Evolutionary conservation across 2,329 filamentous ascomycete species (phyloP).

Genomic region (Leptographium lundbergii): DNA sequence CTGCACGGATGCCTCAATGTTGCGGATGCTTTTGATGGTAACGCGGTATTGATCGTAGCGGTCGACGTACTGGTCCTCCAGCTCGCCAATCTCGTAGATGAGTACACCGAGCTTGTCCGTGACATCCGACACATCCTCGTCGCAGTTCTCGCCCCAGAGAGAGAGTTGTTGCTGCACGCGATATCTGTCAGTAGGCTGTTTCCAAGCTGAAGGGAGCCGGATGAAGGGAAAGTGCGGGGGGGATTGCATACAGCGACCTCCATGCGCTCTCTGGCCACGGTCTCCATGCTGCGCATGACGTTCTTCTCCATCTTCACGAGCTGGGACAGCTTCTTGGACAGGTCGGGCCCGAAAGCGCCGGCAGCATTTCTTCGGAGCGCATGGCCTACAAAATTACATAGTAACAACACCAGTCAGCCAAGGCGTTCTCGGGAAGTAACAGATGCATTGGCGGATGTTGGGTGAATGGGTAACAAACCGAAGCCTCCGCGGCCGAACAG

Average conservation of each 20-base stretch:
- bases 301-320: constrained; percentile 99
- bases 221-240: neutral
- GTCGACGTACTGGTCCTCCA: constrained; percentile 97
- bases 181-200: neutral
- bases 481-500: constrained; percentile 80
- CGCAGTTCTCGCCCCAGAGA: constrained; percentile 88
- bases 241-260: constrained; percentile 73
- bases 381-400: constrained; percentile 35
- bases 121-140: constrained; percentile 96
- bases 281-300: constrained; percentile 95
- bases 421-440: neutral
- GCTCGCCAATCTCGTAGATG: constrained; percentile 95
- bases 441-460: neutral
- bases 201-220: neutral
- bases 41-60: constrained; percentile 98
- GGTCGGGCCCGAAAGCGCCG: constrained; percentile 69
- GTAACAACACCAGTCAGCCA: neutral
- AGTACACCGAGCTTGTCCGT: constrained; percentile 97
- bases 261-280: constrained; percentile 92
- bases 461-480: constrained; percentile 43
- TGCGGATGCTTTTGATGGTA: constrained; percentile 98
- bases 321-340: constrained; percentile 94
- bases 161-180: constrained; percentile 81
- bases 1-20: constrained; percentile 97
- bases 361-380: constrained; percentile 61